Percentiles rank a stretch among this genome's conserved stretches.
phyloP scores from a whole-genome alignment of 345 rosid genomes.

The Pseudoturritis turrita region DNA sequence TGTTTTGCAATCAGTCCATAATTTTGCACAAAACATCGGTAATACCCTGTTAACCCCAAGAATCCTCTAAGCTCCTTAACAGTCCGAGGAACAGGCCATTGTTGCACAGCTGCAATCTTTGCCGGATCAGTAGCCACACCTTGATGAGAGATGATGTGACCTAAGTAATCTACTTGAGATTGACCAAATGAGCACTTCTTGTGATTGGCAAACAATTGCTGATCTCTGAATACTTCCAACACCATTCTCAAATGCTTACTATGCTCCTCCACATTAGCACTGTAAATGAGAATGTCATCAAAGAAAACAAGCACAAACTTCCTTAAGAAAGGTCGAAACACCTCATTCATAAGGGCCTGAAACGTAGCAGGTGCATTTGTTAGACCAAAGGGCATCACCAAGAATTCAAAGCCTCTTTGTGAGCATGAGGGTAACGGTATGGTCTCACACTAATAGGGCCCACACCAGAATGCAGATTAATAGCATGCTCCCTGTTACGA shows the following conservation, averaged over 20 bases:
- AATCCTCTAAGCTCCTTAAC: not conserved
- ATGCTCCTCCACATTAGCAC: not conserved
- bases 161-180: not conserved
- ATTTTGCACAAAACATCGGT: not conserved
- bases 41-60: not conserved
- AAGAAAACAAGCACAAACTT: not conserved
- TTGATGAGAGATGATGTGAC: not conserved
- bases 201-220: not conserved
- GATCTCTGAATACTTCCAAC: not conserved
- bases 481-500: not conserved
- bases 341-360: not conserved
- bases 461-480: accelerated
- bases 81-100: not conserved
- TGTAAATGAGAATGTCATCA: not conserved
- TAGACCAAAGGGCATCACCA: too few species aligned
- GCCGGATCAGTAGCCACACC: not conserved
- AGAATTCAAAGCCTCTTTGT: not conserved
- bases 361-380: not conserved
- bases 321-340: not conserved
- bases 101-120: not conserved
- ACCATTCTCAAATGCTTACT: not conserved
- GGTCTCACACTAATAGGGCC: not conserved
- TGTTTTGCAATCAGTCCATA: not conserved
- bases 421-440: not conserved
- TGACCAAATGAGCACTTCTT: not conserved